Conservation (phyloP, 768 basidiomycete species). For the Tephrocybe rancida region DNA sequence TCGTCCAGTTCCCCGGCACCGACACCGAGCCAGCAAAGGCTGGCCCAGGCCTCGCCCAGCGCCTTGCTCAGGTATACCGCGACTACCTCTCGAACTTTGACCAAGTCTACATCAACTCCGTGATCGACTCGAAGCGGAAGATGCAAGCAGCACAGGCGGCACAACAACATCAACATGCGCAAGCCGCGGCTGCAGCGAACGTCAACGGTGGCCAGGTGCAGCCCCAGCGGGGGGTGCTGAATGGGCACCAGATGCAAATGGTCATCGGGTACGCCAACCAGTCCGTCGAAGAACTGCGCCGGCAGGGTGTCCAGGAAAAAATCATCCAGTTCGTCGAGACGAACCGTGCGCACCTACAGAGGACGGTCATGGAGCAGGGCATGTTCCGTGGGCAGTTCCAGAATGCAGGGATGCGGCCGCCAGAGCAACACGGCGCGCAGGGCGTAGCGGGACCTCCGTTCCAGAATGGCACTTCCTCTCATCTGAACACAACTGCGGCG, state of each 20-base stretch:
- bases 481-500: neutral
- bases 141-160: conserved; percentile 16
- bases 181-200: neutral
- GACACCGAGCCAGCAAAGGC: conserved; percentile 62
- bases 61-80: conserved; percentile 62
- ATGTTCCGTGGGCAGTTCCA: conserved; percentile 34
- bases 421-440: conserved; percentile 8
- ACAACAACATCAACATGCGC: no score
- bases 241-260: conserved; percentile 39
- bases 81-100: conserved; percentile 62
- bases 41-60: conserved; percentile 63
- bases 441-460: conserved; percentile 6
- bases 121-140: conserved; percentile 35
- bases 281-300: conserved; percentile 53
- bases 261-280: conserved; percentile 51
- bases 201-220: conserved; percentile 3
- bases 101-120: conserved; percentile 46
- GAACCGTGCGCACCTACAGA: conserved; percentile 51
- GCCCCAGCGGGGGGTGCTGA: conserved; percentile 15
- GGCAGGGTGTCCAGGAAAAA: conserved; percentile 46
- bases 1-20: conserved; percentile 63
- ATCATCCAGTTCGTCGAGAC: conserved; percentile 60
- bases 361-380: conserved; percentile 37
- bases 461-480: conserved; percentile 1
- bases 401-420: conserved; percentile 19